phyloP scores from a whole-genome alignment of 768 basidiomycete genomes.

The Leucosporidium scottii region DNA sequence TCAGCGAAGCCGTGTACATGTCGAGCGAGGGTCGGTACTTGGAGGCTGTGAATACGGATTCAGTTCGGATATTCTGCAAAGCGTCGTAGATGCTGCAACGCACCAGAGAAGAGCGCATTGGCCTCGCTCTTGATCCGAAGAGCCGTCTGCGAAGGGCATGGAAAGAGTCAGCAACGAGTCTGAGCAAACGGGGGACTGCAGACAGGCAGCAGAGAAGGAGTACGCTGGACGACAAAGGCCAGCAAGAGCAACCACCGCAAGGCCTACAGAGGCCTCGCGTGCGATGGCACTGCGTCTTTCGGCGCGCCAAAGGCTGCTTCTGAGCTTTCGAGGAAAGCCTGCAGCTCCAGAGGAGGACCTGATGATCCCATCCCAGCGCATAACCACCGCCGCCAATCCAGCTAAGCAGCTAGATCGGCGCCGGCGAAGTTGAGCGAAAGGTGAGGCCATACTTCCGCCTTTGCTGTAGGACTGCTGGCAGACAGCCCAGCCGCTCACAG shows the following conservation, averaged over 20 bases:
- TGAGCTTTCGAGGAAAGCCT: too few species aligned
- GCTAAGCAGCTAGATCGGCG: neutral
- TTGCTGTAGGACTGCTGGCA: neutral
- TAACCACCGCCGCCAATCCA: neutral
- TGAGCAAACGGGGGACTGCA: too few species aligned
- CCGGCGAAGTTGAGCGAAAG: neutral
- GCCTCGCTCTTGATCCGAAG: conserved; percentile 65
- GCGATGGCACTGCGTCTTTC: neutral
- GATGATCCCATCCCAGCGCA: neutral
- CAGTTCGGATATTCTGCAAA: neutral
- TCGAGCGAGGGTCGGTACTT: conserved; percentile 68
- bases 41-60: conserved; percentile 49
- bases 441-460: neutral
- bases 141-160: conserved; percentile 24
- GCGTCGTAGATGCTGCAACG: conserved; percentile 32
- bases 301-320: neutral
- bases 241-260: neutral
- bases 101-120: conserved; percentile 77
- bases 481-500: neutral
- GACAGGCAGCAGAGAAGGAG: neutral
- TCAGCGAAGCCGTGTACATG: conserved; percentile 76
- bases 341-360: neutral
- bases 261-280: neutral
- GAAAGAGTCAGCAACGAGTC: neutral
- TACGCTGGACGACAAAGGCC: neutral